These are phyloP conservation scores for Pyricularia sp. DNA, from an alignment of 2,329 filamentous ascomycete species.

Conservation along the genomic window DNA sequence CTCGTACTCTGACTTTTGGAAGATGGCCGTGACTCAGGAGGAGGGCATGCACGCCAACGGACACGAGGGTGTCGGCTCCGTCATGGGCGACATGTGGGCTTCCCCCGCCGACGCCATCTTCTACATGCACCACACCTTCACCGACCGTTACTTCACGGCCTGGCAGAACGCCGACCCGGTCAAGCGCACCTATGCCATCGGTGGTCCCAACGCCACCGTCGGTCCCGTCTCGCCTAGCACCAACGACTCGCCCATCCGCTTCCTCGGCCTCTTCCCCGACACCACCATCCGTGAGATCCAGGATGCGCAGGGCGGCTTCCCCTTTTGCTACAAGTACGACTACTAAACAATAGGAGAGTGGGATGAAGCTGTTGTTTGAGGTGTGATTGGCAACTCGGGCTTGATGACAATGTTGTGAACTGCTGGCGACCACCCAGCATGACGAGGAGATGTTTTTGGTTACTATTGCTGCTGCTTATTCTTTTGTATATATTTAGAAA, in stretches of 20 bases:
- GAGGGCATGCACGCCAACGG: neutral
- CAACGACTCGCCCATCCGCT: neutral
- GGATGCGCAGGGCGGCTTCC: neutral
- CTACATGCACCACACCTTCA: slow-evolving; percentile 3
- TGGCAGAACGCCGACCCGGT: slow-evolving; percentile 1
- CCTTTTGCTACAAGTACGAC: slow-evolving; percentile 2
- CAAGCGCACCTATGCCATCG: neutral
- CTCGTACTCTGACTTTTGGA: neutral
- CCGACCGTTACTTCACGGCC: neutral
- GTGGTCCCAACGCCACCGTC: neutral
- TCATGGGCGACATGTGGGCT: slow-evolving; percentile 3
- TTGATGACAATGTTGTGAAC: no score
- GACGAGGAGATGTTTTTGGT: no score
- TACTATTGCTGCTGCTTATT: no score
- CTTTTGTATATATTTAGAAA: no score
- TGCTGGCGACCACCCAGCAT: no score
- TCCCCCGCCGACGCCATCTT: slow-evolving; percentile 2
- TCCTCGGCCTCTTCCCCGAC: neutral
- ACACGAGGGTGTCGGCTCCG: neutral
- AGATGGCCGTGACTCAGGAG: slow-evolving; percentile 2
- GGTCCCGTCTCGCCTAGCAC: neutral
- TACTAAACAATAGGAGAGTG: neutral
- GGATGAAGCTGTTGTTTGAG: no score
- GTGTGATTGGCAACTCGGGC: no score
- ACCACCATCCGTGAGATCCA: neutral